Evolutionary conservation across 208 protist genomes (phyloP), one percentile per base, ranked within the genome.

Genomic region (Acanthamoeba healyi): DNA sequence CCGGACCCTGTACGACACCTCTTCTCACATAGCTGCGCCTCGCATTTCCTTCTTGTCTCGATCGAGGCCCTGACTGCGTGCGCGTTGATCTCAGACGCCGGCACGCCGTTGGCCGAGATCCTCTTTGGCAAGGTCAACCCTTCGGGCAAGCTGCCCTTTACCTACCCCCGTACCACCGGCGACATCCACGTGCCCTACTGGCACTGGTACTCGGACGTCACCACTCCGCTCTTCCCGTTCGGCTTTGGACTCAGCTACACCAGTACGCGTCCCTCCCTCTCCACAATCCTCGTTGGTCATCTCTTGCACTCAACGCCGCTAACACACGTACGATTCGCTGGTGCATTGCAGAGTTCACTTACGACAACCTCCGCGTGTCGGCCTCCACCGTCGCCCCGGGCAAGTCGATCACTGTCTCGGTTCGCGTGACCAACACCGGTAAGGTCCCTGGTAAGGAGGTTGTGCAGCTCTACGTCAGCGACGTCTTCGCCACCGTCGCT

Each of bases 141-240:
- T 1, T 94, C 79, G 44, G 92, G 92, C 74, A 94, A 94, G 54
- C 40, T 91, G 24, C 92, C 92, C 19, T 86, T 94, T 82, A 94
- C 92, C 24, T 96, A 95, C 46, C 95, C 95, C 29, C 26, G 82
- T 22, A 54, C 40, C 0, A 92, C 58, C 12, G 88, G 92, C 63
- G 93, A 95, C 77, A 93, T 95, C 7, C 67, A 90, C 67, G 89
- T 96, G 10, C 46, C 46, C 32, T 95, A 95, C 84, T 91, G 84
- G 84, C 84, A 91, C 54, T 72, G 84, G 51, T 91, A 91, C 84
- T 87, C 86, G 40, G 87, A 56, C 36, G 38, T 38, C 36, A 94
- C 89, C 54, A 94, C 32, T 51, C 89, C 89, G 51, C 89, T 94
- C 46, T 94, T 44, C 63, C 65, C 89, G 5, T 94, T 94, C 38